Conservation (phyloP, 2,329 filamentous ascomycete species). For the Zymoseptoria brevis region DNA sequence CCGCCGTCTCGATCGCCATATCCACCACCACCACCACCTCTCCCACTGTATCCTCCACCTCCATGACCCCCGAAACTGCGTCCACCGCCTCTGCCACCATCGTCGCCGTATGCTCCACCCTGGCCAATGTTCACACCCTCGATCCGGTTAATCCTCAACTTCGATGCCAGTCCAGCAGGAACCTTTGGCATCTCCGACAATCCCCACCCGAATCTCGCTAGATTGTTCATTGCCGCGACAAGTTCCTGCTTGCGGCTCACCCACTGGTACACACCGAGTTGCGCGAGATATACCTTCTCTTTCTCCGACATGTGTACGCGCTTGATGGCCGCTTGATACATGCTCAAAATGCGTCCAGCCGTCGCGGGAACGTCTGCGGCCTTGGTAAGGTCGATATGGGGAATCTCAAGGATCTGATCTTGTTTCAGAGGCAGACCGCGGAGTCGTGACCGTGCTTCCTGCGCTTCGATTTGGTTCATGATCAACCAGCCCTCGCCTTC, state of each 20-base stretch:
- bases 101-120: constrained; percentile 5
- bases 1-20: constrained; percentile 9
- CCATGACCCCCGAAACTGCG: constrained; percentile 11
- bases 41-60: constrained; percentile 5
- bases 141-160: constrained; percentile 22
- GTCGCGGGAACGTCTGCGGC: constrained; percentile 34
- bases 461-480: constrained; percentile 48
- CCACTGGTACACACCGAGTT: constrained; percentile 48
- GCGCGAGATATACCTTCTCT: constrained; percentile 46
- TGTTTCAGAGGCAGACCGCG: constrained; percentile 53
- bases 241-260: constrained; percentile 31
- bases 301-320: constrained; percentile 38
- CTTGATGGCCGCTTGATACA: constrained; percentile 36
- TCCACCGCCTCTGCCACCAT: constrained; percentile 8
- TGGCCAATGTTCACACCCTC: constrained; percentile 25
- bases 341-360: constrained; percentile 38
- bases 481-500: constrained; percentile 64
- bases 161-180: constrained; percentile 19
- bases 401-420: constrained; percentile 45
- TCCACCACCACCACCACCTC: constrained; percentile 8
- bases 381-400: constrained; percentile 41
- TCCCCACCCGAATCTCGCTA: constrained; percentile 46
- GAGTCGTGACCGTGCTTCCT: constrained; percentile 45
- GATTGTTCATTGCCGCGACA: constrained; percentile 48
- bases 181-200: constrained; percentile 43